Conservation (phyloP, 169 alveolate species). For the Blepharisma undulans region DNA sequence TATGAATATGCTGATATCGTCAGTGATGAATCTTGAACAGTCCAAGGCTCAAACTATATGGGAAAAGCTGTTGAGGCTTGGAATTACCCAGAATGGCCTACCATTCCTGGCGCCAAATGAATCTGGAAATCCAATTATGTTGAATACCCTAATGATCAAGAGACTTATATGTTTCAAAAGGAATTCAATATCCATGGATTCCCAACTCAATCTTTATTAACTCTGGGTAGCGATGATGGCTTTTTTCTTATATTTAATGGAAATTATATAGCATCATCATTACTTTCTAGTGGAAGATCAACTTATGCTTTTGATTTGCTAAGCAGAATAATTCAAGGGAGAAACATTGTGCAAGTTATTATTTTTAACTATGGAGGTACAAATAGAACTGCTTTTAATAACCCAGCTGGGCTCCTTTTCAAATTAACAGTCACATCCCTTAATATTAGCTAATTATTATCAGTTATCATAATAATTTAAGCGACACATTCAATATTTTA, state of each 20-base stretch:
- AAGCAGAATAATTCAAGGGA: too few relatives aligned
- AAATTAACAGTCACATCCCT: too few relatives aligned
- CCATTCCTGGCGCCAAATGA: neutral
- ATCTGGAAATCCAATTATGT: neutral
- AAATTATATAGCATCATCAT: neutral
- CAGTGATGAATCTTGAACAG: neutral
- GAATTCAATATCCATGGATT: neutral
- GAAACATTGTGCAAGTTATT: too few relatives aligned
- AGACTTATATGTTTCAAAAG: neutral
- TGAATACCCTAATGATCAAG: neutral
- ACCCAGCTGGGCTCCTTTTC: too few relatives aligned
- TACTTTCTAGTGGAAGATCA: too few relatives aligned
- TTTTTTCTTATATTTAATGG: neutral
- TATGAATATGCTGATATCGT: neutral
- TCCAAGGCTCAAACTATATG: neutral
- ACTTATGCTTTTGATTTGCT: too few relatives aligned
- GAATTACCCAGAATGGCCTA: neutral
- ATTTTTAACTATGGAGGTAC: too few relatives aligned
- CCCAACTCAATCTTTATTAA: neutral
- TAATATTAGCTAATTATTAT: too few relatives aligned
- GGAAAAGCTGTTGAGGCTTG: neutral
- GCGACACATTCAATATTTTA: too few relatives aligned
- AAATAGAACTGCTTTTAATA: too few relatives aligned
- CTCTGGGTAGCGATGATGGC: neutral
- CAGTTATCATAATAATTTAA: too few relatives aligned